Percentiles rank a stretch among this genome's conserved stretches.
phyloP scores from a whole-genome alignment of 169 alveolate species.

The Plasmodium gaboni region DNA sequence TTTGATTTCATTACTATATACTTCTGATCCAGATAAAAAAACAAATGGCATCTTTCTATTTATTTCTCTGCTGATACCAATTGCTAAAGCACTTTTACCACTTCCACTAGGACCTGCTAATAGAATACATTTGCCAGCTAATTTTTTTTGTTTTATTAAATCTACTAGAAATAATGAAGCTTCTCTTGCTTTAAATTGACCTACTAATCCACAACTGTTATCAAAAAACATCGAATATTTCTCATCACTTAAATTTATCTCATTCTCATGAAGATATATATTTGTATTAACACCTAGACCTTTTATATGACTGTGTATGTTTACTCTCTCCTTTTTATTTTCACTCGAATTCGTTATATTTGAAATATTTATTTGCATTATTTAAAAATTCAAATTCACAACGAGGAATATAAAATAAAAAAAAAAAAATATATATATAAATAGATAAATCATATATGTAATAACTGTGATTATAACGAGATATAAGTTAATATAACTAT shows the following conservation, averaged over 20 bases:
- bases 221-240: conserved; percentile 80
- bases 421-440: neutral
- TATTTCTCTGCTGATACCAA: conserved; percentile 98
- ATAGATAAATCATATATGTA: neutral
- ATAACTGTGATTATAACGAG: neutral
- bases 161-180: conserved; percentile 99
- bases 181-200: conserved; percentile 99
- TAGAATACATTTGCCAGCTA: conserved; percentile 95
- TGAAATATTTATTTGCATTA: conserved; percentile 50
- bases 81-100: conserved; percentile 99
- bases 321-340: conserved; percentile 90
- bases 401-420: conserved; percentile 1
- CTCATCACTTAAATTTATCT: conserved; percentile 74
- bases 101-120: conserved; percentile 98
- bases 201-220: conserved; percentile 95
- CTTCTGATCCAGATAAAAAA: conserved; percentile 99
- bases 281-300: conserved; percentile 98
- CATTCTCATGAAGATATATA: conserved; percentile 73
- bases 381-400: neutral
- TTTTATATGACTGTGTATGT: conserved; percentile 98
- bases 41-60: conserved; percentile 99
- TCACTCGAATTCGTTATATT: conserved; percentile 42
- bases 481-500: no score
- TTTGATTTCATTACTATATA: conserved; percentile 98
- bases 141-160: conserved; percentile 96